Conservation (phyloP, 129 eudicot species). For the Oenanthe sinensis region DNA sequence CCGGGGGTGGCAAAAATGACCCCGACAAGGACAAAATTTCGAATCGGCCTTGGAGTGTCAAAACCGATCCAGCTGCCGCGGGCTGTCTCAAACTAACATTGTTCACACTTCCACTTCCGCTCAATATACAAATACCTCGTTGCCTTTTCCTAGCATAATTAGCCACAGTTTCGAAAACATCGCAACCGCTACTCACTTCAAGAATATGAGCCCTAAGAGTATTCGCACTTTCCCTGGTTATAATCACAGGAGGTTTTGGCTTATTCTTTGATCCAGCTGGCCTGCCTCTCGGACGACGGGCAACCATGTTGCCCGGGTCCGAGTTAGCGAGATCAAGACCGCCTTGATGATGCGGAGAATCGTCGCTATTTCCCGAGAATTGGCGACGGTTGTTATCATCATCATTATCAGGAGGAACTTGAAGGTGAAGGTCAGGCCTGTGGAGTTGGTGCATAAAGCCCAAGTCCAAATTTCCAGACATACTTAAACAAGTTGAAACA, state of each 20-base stretch:
- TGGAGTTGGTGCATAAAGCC: slow-evolving; percentile 52
- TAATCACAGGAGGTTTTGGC: slow-evolving; percentile 77
- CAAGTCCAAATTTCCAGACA: slow-evolving; percentile 70
- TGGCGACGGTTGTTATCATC: slow-evolving; percentile 26
- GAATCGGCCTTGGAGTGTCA: slow-evolving; percentile 67
- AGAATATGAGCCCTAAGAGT: slow-evolving; percentile 78
- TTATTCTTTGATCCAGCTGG: slow-evolving; percentile 85
- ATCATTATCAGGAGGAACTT: slow-evolving; percentile 38
- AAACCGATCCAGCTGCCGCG: slow-evolving; percentile 56
- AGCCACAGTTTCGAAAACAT: slow-evolving; percentile 63
- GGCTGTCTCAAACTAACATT: slow-evolving; percentile 74
- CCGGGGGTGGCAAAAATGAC: slow-evolving; percentile 78
- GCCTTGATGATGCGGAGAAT: slow-evolving; percentile 1
- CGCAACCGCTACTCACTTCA: slow-evolving; percentile 58
- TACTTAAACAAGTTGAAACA: slow-evolving; percentile 30
- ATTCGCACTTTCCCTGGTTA: slow-evolving; percentile 72
- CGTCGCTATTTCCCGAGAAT: slow-evolving; percentile 23
- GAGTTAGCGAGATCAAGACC: slow-evolving; percentile 19
- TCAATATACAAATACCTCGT: slow-evolving; percentile 59
- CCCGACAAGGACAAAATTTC: slow-evolving; percentile 74
- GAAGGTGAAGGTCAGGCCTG: slow-evolving; percentile 67
- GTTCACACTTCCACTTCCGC: slow-evolving; percentile 70
- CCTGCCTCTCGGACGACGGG: slow-evolving; percentile 67
- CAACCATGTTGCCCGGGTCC: slow-evolving; percentile 34
- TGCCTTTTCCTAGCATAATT: slow-evolving; percentile 58